Conservation (phyloP, 2,329 filamentous ascomycete species). For the Cercospora sojina region DNA sequence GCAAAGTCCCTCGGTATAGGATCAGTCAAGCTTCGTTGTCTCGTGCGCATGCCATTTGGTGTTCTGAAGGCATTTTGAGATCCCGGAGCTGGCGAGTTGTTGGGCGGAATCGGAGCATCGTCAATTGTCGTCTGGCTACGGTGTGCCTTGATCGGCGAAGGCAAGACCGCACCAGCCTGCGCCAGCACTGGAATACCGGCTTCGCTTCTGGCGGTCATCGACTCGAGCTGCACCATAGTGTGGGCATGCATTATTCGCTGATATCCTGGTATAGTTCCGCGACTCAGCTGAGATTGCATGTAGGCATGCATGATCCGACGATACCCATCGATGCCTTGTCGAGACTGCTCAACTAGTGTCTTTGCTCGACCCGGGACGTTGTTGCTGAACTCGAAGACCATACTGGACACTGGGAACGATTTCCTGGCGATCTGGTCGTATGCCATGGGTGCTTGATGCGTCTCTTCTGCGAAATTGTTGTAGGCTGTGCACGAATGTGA, state of each 20-base stretch:
- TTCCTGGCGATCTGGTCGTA: neutral
- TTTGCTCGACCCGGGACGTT: neutral
- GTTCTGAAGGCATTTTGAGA: neutral
- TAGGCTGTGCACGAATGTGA: neutral
- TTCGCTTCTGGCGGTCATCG: conserved; percentile 16
- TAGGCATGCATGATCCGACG: conserved; percentile 29
- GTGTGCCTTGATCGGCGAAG: conserved; percentile 10
- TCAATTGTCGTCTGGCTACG: conserved; percentile 22
- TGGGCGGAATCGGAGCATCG: conserved; percentile 25
- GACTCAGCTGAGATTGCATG: conserved; percentile 24
- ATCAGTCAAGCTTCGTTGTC: conserved; percentile 23
- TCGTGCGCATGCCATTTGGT: conserved; percentile 1
- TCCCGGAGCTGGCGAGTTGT: conserved; percentile 23
- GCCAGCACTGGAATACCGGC: conserved; percentile 17
- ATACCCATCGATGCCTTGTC: conserved; percentile 21
- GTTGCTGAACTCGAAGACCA: neutral
- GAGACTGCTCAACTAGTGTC: neutral
- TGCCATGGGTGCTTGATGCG: neutral
- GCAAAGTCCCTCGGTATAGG: conserved; percentile 24
- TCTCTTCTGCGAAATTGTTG: neutral
- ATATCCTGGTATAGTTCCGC: conserved; percentile 27
- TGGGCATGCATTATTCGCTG: conserved; percentile 31
- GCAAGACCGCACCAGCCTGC: conserved; percentile 13
- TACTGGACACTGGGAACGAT: neutral
- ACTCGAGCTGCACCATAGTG: conserved; percentile 29